A percentile compares a stretch with the other conserved stretches of the same genome.
Evolutionary conservation across 306 rosid species (phyloP).

Genomic region (Quercus alba): DNA sequence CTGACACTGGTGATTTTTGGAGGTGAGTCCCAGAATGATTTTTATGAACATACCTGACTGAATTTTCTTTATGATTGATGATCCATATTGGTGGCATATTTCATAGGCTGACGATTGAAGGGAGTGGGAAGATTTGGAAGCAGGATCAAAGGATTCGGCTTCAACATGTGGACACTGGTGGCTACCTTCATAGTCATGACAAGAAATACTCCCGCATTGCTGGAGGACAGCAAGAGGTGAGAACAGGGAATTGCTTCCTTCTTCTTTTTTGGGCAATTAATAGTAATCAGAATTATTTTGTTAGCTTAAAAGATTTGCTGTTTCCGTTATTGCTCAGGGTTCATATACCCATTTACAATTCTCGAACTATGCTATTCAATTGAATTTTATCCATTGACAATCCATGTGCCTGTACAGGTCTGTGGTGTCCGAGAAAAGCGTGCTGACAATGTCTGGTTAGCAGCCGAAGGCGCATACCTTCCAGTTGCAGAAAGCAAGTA

Average conservation of each 20-base stretch:
- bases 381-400: constrained; percentile 2
- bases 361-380: not conserved
- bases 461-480: constrained; percentile 94
- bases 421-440: constrained; percentile 88
- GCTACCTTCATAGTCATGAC: constrained; percentile 90
- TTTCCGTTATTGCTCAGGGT: not conserved
- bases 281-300: not conserved
- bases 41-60: not conserved
- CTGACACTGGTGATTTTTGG: constrained; percentile 95
- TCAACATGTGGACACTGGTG: constrained; percentile 89
- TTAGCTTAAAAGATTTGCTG: not conserved
- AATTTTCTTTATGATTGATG: constrained; percentile 20
- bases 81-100: constrained; percentile 18
- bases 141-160: constrained; percentile 90
- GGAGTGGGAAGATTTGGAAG: constrained; percentile 96
- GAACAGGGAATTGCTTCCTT: constrained; percentile 21
- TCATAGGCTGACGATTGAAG: constrained; percentile 69
- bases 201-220: constrained; percentile 93
- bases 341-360: not conserved
- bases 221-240: constrained; percentile 99
- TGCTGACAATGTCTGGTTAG: constrained; percentile 89
- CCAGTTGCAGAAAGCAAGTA: constrained; percentile 72
- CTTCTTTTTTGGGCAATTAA: not conserved
- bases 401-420: constrained; percentile 45
- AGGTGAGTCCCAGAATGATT: constrained; percentile 42